phyloP scores from a whole-genome alignment of 208 protist species.

The Entamoeba histolytica region DNA sequence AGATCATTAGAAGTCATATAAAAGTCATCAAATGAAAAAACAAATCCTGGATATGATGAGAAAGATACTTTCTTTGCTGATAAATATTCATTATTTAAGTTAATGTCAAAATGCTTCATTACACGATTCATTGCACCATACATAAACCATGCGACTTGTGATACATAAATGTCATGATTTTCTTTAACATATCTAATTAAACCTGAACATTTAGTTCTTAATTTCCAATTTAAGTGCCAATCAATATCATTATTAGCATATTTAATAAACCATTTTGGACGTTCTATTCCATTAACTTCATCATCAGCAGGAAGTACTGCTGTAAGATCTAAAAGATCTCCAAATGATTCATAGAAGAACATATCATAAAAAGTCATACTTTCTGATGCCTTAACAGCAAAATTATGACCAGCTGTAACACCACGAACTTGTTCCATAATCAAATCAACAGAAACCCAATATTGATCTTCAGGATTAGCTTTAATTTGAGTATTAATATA shows the following conservation, averaged over 20 bases:
- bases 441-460: background rate
- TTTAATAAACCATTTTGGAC: background rate
- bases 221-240: background rate
- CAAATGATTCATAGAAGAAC: background rate
- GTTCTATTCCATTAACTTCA: background rate
- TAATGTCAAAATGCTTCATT: background rate
- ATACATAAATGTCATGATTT: background rate
- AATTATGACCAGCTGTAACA: background rate
- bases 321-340: background rate
- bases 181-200: background rate
- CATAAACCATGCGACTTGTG: constrained; percentile 9
- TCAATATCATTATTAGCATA: background rate
- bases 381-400: background rate
- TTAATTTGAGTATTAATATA: background rate
- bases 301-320: background rate
- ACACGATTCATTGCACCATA: constrained; percentile 13
- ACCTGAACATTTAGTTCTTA: background rate
- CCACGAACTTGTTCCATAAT: background rate
- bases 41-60: constrained; percentile 20
- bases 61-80: background rate
- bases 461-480: background rate
- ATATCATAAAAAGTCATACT: background rate
- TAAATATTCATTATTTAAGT: background rate
- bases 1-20: background rate
- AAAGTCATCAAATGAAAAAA: constrained; percentile 21